Conservation (phyloP, 345 rosid genomes). For the Firmiana major region DNA sequence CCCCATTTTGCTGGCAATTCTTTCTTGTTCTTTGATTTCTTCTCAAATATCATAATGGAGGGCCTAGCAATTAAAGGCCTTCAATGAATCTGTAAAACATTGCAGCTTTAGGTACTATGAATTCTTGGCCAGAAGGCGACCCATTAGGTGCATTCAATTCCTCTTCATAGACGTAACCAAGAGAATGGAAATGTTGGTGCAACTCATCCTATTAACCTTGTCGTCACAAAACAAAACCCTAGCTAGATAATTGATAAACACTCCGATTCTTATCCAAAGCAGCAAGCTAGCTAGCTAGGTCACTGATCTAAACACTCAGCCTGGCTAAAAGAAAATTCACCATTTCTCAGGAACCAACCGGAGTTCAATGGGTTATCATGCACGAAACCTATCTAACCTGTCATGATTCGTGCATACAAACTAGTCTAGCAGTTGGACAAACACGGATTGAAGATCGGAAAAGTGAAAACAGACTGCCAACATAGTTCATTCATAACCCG, state of each 20-base stretch:
- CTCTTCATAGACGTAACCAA: constrained; percentile 26
- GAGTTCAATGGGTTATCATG: constrained; percentile 8
- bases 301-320: background rate
- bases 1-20: background rate
- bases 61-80: constrained; percentile 37
- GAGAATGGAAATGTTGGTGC: constrained; percentile 16
- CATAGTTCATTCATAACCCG: background rate
- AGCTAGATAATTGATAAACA: background rate
- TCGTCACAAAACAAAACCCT: constrained; percentile 22
- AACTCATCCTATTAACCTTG: constrained; percentile 14
- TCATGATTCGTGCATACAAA: too few species aligned
- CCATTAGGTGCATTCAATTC: constrained; percentile 41
- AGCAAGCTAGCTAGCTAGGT: background rate
- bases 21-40: background rate
- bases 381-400: constrained; percentile 17
- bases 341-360: background rate
- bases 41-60: constrained; percentile 17
- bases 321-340: background rate
- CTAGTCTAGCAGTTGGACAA: background rate
- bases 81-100: constrained; percentile 35
- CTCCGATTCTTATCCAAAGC: background rate
- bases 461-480: constrained; percentile 2
- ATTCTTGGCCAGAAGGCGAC: constrained; percentile 27
- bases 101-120: constrained; percentile 38
- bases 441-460: too few species aligned